Evolutionary conservation across 345 rosid species (phyloP).

Genomic region (Nasturtium officinale): DNA sequence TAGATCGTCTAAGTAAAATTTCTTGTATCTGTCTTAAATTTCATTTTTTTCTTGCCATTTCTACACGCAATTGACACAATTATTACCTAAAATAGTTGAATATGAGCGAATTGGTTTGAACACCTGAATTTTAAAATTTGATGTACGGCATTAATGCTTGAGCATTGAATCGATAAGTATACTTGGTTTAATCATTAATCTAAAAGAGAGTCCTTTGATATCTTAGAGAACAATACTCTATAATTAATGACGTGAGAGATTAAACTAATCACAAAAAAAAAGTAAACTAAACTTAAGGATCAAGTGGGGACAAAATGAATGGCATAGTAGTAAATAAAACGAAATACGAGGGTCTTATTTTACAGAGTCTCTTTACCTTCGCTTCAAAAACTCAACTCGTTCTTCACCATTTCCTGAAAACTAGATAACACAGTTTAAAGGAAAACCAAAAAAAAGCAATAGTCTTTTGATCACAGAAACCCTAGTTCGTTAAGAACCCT

Average conservation of each 20-base stretch:
- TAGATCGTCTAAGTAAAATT: constrained; percentile 13
- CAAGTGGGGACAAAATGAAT: constrained; percentile 28
- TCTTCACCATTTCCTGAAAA: constrained; percentile 35
- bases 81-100: constrained; percentile 23
- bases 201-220: constrained; percentile 30
- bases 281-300: constrained; percentile 8
- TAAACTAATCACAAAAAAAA: constrained; percentile 32
- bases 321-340: constrained; percentile 29
- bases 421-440: constrained; percentile 41
- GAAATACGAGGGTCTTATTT: neutral
- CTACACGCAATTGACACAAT: constrained; percentile 34
- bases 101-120: neutral
- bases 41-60: constrained; percentile 27
- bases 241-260: constrained; percentile 24
- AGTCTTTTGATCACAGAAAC: constrained; percentile 25
- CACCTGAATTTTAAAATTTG: neutral
- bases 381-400: constrained; percentile 44
- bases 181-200: constrained; percentile 1
- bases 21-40: constrained; percentile 16
- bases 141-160: constrained; percentile 32
- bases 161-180: constrained; percentile 23
- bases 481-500: constrained; percentile 36
- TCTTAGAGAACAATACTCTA: constrained; percentile 31
- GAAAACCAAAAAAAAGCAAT: constrained; percentile 7
- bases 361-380: constrained; percentile 13